Conservation (phyloP, 768 basidiomycete species). For the Termitomyces sp. region DNA sequence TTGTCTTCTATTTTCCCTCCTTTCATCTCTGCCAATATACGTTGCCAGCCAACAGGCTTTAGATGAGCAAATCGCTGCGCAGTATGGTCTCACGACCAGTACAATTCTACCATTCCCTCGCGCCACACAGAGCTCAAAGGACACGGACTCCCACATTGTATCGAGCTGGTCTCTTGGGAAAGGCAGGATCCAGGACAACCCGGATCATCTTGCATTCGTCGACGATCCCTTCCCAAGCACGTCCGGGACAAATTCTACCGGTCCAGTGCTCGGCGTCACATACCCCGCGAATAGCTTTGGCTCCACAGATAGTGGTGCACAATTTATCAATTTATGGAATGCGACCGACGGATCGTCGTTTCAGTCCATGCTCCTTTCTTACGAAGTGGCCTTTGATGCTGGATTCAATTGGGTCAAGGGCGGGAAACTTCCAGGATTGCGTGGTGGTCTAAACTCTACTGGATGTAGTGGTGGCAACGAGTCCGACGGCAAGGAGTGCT, state of each 20-base stretch:
- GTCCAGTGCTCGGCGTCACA: conserved; percentile 55
- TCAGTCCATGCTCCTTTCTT: conserved; percentile 65
- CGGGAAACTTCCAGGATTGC: conserved; percentile 73
- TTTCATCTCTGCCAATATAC: conserved; percentile 12
- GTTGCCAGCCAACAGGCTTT: conserved; percentile 26
- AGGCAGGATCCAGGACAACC: conserved; percentile 57
- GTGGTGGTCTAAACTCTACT: conserved; percentile 59
- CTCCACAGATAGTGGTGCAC: conserved; percentile 57
- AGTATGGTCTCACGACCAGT: conserved; percentile 54
- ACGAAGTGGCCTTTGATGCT: conserved; percentile 69
- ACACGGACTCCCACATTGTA: conserved; percentile 47
- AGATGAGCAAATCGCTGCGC: conserved; percentile 39
- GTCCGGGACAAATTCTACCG: conserved; percentile 23
- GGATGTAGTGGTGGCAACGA: conserved; percentile 71
- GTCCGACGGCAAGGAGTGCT: conserved; percentile 65
- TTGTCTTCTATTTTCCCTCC: conserved; percentile 16
- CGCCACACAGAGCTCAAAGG: conserved; percentile 46
- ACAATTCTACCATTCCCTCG: conserved; percentile 65
- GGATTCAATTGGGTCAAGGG: conserved; percentile 70
- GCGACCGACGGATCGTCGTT: conserved; percentile 51
- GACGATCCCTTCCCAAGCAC: conserved; percentile 61
- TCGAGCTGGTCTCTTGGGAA: conserved; percentile 61
- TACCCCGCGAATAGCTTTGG: conserved; percentile 62
- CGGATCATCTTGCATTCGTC: conserved; percentile 56
- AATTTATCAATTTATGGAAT: conserved; percentile 70